phyloP scores from a whole-genome alignment of 2,329 filamentous ascomycete species.

The Xylaria sp. region DNA sequence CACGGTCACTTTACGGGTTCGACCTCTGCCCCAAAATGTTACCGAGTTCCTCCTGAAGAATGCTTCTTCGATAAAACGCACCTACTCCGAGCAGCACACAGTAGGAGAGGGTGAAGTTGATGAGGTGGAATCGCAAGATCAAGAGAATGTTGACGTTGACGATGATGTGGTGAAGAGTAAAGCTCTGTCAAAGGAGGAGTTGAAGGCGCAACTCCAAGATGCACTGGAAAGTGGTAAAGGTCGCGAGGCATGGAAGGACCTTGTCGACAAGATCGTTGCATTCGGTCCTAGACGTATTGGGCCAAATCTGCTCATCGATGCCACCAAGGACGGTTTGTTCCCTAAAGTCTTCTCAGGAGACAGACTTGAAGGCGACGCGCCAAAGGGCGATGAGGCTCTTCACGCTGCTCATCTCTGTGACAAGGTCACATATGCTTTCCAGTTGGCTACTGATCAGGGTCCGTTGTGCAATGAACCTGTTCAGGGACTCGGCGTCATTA shows the following conservation, averaged over 20 bases:
- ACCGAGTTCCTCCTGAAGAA: constrained; percentile 85
- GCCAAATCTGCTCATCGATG: constrained; percentile 84
- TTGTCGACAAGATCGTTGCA: constrained; percentile 75
- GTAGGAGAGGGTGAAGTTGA: constrained; percentile 35
- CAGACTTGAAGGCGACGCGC: constrained; percentile 31
- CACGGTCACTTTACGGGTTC: constrained; percentile 67
- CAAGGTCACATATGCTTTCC: constrained; percentile 90
- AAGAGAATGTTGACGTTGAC: constrained; percentile 44
- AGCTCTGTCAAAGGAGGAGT: constrained; percentile 65
- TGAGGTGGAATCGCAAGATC: constrained; percentile 34
- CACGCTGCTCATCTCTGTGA: constrained; percentile 70
- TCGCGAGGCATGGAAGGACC: constrained; percentile 69
- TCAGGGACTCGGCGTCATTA: constrained; percentile 84
- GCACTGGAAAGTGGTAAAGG: constrained; percentile 67
- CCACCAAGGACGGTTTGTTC: constrained; percentile 63
- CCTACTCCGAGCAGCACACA: constrained; percentile 66
- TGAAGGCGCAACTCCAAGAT: constrained; percentile 65
- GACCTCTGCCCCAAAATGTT: constrained; percentile 70
- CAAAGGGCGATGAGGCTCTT: constrained; percentile 45
- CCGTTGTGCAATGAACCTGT: constrained; percentile 90
- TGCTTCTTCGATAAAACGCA: constrained; percentile 66
- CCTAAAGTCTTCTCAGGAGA: constrained; percentile 58
- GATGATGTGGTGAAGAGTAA: constrained; percentile 55
- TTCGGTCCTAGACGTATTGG: constrained; percentile 84
- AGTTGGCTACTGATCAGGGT: constrained; percentile 81